Conservation (phyloP, 805 yeast genomes). For the Suhomyces xylopsoci region DNA sequence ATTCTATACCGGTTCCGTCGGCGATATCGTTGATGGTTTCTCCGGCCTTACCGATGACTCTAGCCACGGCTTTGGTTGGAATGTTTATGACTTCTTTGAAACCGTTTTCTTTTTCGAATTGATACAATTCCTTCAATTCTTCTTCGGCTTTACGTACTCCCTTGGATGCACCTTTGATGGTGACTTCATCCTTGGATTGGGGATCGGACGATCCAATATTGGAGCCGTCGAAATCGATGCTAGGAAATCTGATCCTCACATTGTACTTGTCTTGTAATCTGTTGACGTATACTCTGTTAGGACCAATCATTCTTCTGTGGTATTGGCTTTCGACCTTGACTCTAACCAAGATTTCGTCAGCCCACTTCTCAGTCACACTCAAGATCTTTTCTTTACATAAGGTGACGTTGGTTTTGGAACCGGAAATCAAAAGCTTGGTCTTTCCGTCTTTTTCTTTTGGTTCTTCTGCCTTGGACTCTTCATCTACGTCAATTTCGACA, state of each 20-base stretch:
- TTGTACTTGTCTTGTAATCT: slow-evolving; percentile 85
- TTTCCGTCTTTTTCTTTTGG: slow-evolving; percentile 28
- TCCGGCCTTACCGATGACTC: slow-evolving; percentile 88
- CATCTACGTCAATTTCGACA: slow-evolving; percentile 66
- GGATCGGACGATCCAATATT: slow-evolving; percentile 21
- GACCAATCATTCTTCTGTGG: slow-evolving; percentile 82
- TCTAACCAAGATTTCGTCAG: slow-evolving; percentile 70
- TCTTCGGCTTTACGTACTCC: slow-evolving; percentile 81
- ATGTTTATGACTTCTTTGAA: slow-evolving; percentile 60
- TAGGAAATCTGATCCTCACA: slow-evolving; percentile 76
- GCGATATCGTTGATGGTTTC: slow-evolving; percentile 78
- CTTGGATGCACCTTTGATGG: slow-evolving; percentile 83
- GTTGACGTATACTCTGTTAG: slow-evolving; percentile 73
- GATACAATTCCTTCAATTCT: slow-evolving; percentile 77
- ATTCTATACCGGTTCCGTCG: slow-evolving; percentile 62
- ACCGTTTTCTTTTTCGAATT: slow-evolving; percentile 86
- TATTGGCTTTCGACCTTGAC: slow-evolving; percentile 70
- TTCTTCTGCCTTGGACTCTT: slow-evolving; percentile 25
- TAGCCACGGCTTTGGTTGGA: slow-evolving; percentile 71
- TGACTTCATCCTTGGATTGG: slow-evolving; percentile 57
- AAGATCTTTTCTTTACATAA: slow-evolving; percentile 62
- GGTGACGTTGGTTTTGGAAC: slow-evolving; percentile 74
- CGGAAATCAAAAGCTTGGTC: slow-evolving; percentile 60
- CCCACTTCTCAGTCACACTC: slow-evolving; percentile 66
- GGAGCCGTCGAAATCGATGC: slow-evolving; percentile 31